A percentile compares a stretch with the other conserved stretches of the same genome.
phyloP scores from a whole-genome alignment of 208 protist genomes.

The Leishmania tarentolae region DNA sequence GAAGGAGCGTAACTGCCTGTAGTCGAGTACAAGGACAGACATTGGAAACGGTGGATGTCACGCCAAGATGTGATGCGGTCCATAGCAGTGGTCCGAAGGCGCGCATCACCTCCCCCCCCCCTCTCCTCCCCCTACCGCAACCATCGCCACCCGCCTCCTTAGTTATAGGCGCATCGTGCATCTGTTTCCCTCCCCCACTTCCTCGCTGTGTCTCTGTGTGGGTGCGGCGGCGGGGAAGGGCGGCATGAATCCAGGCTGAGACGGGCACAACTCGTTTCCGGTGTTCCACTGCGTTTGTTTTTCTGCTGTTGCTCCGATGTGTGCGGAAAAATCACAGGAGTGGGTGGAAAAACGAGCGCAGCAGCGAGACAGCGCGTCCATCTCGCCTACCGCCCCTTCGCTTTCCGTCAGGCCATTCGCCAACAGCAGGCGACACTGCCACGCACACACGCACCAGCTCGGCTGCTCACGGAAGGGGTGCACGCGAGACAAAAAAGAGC shows the following conservation, averaged over 20 bases:
- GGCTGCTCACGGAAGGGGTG: neutral
- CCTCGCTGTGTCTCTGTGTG: neutral
- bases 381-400: neutral
- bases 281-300: no score
- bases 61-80: neutral
- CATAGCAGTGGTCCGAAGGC: neutral
- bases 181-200: neutral
- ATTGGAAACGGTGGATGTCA: neutral
- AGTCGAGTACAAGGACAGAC: neutral
- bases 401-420: neutral
- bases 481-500: neutral
- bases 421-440: neutral
- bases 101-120: neutral
- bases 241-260: neutral
- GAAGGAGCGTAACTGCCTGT: conserved; percentile 30
- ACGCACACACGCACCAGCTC: neutral
- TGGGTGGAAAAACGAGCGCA: neutral
- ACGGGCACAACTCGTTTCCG: neutral
- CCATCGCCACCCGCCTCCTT: neutral
- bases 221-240: neutral
- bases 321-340: no score
- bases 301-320: no score
- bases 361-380: neutral
- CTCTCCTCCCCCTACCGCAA: no score
- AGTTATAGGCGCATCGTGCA: neutral